A percentile compares a stretch with the other conserved stretches of the same genome.
Evolutionary conservation across 805 yeast species (phyloP).

Genomic region (Scheffersomyces stipitis): DNA sequence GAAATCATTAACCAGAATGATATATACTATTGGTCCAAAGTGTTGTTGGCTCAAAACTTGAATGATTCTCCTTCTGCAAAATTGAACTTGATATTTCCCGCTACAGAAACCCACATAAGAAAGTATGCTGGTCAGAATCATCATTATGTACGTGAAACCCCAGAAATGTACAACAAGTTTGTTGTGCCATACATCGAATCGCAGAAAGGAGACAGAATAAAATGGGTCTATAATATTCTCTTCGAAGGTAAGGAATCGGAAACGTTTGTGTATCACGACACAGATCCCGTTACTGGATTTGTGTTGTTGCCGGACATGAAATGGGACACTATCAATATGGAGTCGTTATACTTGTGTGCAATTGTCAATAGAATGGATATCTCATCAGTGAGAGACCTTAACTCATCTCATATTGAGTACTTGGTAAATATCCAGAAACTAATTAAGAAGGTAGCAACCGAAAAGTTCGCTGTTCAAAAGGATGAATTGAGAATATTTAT

Average conservation of each 20-base stretch:
- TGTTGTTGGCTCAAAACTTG: conserved; percentile 48
- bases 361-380: conserved; percentile 71
- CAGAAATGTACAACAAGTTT: conserved; percentile 59
- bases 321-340: conserved; percentile 80
- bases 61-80: conserved; percentile 59
- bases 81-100: conserved; percentile 81
- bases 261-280: conserved; percentile 66
- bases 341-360: conserved; percentile 72
- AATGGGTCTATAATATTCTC: conserved; percentile 89
- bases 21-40: conserved; percentile 80
- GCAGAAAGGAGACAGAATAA: conserved; percentile 72
- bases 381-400: conserved; percentile 74
- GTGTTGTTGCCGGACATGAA: conserved; percentile 92
- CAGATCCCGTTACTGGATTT: conserved; percentile 56
- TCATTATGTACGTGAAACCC: conserved; percentile 76
- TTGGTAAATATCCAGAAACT: conserved; percentile 47
- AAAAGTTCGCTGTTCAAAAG: conserved; percentile 38
- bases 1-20: conserved; percentile 66
- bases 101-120: conserved; percentile 77
- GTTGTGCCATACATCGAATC: conserved; percentile 77
- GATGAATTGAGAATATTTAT: conserved; percentile 74
- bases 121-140: conserved; percentile 65
- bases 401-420: conserved; percentile 55
- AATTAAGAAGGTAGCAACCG: conserved; percentile 45
- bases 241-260: conserved; percentile 83